Evolutionary conservation across 1,284 basidiomycete species (phyloP).

Genomic region (Boletus semigastroideus): DNA sequence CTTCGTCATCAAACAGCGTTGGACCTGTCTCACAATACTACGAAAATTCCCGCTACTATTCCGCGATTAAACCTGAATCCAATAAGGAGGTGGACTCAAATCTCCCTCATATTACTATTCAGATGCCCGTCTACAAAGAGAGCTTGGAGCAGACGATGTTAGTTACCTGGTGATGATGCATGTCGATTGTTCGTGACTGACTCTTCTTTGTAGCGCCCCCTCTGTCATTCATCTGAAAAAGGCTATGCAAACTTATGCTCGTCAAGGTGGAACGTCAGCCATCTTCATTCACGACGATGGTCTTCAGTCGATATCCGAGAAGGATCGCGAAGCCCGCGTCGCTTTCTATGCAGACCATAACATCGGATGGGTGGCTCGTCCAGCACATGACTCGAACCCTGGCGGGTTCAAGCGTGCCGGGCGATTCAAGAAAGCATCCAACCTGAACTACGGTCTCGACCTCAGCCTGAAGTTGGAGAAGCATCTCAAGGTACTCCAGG

Average conservation of each 20-base stretch:
- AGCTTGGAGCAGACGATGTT: slow-evolving; percentile 70
- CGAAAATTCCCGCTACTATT: slow-evolving; percentile 73
- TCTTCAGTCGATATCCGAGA: slow-evolving; percentile 56
- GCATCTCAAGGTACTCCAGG: slow-evolving; percentile 59
- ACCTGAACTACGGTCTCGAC: slow-evolving; percentile 81
- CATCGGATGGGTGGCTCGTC: slow-evolving; percentile 85
- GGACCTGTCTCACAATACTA: slow-evolving; percentile 76
- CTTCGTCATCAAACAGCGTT: slow-evolving; percentile 39
- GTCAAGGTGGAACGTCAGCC: slow-evolving; percentile 75
- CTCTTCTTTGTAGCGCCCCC: slow-evolving; percentile 49
- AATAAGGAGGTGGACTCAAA: slow-evolving; percentile 58
- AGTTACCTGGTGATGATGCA: slow-evolving; percentile 16
- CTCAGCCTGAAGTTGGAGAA: slow-evolving; percentile 63
- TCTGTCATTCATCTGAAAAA: slow-evolving; percentile 79
- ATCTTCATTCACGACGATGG: slow-evolving; percentile 83
- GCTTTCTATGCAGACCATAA: slow-evolving; percentile 79
- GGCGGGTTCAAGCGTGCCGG: slow-evolving; percentile 76
- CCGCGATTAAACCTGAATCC: slow-evolving; percentile 54
- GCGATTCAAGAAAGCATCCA: slow-evolving; percentile 87
- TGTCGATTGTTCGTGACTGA: slow-evolving; percentile 62
- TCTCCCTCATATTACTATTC: slow-evolving; percentile 73
- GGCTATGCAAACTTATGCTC: slow-evolving; percentile 84
- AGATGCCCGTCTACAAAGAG: slow-evolving; percentile 83
- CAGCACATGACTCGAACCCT: slow-evolving; percentile 43
- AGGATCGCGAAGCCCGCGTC: slow-evolving; percentile 64